Evolutionary conservation across 768 basidiomycete species (phyloP), one percentile per base, ranked within the genome.

Genomic region (Russula olivacea): DNA sequence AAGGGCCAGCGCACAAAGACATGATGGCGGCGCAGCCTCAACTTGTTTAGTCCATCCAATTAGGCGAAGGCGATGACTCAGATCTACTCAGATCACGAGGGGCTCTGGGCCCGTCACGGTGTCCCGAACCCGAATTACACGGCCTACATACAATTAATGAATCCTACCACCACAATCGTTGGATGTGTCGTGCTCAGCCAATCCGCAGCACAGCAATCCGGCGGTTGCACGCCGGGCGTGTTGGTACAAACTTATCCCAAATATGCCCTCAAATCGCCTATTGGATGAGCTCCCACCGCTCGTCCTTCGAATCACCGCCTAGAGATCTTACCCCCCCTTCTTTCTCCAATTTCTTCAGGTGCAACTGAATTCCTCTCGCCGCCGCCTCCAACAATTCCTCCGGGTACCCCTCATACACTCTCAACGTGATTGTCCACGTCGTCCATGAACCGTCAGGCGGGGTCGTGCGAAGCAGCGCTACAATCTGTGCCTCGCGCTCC

Each of bases 401-500:
- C 0, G 93, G 91, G 68, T 91, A 91, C 3, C 77, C 74, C 25
- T 83, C 82, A 68, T 96, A 96, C 55, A 94, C 80, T 14, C 69
- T 76, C 65, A 77, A 76, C 11, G 90, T 86, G 58, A 90, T 76
- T 21, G 79, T 77, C 83, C 84, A 85, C 0, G 85, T 85, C 38
- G 88, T 81, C 85, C 83, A 86, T 8, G 66, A 50, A 14, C 63
- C 69, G 19, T 55, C 55, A 0, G 77, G 75, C 21, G 77, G 73
- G 10, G 75, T 48, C 25, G 71, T 71, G 23, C 76, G 70, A 30
- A 90, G 72, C 11, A 82, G 71, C 19, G 74, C 71, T 1, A 97
- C 53, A 40, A 98, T 84, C 75, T 98, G 87, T 9, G 77, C 75
- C 71, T 98, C 96, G 56, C 94, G 79, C 65, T 90, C 83, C 59